Percentiles rank a stretch among this genome's conserved stretches.
Conservation (phyloP, 805 yeast genomes). For the Saccharomycopsis vini region DNA sequence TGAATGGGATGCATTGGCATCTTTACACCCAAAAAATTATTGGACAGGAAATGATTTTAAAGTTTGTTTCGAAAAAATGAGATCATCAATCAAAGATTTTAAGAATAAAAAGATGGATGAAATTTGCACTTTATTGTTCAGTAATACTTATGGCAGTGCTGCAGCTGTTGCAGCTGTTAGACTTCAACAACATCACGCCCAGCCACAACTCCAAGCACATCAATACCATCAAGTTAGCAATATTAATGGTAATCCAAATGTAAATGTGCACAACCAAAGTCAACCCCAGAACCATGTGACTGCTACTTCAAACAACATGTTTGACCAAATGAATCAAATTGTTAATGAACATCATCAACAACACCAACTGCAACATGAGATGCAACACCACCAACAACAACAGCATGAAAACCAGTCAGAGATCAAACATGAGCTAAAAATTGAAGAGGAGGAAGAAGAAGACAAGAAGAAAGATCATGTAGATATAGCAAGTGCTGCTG, state of each 20-base stretch:
- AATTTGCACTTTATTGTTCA: conserved; percentile 23
- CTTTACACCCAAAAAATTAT: conserved; percentile 32
- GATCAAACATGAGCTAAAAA: neutral
- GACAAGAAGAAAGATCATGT: conserved; percentile 4
- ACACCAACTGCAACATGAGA: neutral
- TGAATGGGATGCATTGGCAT: conserved; percentile 49
- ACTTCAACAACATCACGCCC: neutral
- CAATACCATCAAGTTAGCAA: neutral
- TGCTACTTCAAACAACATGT: conserved; percentile 1
- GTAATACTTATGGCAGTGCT: conserved; percentile 12
- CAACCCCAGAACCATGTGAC: too few species aligned
- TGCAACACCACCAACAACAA: neutral
- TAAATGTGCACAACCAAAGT: neutral
- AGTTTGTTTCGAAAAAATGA: conserved; percentile 53
- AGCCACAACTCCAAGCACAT: neutral
- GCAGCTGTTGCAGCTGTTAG: neutral
- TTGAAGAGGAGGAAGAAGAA: neutral
- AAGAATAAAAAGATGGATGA: conserved; percentile 32
- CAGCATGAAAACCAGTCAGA: too few species aligned
- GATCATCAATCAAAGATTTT: conserved; percentile 40
- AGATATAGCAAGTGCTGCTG: conserved; percentile 8
- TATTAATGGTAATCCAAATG: neutral
- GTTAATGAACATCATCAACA: neutral
- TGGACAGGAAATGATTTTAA: conserved; percentile 60
- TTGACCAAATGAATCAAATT: conserved; percentile 3